Evolutionary conservation across 768 basidiomycete genomes (phyloP).

Genomic region (Kwoniella pini): DNA sequence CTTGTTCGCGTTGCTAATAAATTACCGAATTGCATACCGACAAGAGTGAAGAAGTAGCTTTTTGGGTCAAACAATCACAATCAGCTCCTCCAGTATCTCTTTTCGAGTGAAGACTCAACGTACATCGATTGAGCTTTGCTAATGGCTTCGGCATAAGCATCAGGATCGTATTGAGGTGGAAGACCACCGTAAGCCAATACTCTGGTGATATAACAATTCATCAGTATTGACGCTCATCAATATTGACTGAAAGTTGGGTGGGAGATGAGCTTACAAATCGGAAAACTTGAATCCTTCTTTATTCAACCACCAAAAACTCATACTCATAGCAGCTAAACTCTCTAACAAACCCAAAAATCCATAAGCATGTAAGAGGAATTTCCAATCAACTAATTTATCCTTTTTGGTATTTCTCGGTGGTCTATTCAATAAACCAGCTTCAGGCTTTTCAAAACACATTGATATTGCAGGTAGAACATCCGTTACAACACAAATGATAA

Average conservation of each 20-base stretch:
- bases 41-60: slow-evolving; percentile 56
- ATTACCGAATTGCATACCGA: slow-evolving; percentile 67
- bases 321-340: slow-evolving; percentile 59
- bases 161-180: slow-evolving; percentile 56
- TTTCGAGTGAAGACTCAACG: neutral
- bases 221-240: too few species aligned
- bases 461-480: slow-evolving; percentile 64
- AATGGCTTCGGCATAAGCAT: slow-evolving; percentile 49
- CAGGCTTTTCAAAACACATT: slow-evolving; percentile 65
- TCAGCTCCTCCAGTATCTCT: neutral
- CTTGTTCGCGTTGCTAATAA: slow-evolving; percentile 64
- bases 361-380: slow-evolving; percentile 63
- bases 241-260: neutral
- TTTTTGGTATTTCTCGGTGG: slow-evolving; percentile 63
- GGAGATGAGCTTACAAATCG: slow-evolving; percentile 30
- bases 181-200: slow-evolving; percentile 57
- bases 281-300: slow-evolving; percentile 51
- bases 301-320: slow-evolving; percentile 60
- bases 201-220: slow-evolving; percentile 15
- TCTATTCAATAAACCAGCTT: slow-evolving; percentile 62
- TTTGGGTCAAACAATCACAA: neutral
- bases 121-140: slow-evolving; percentile 62
- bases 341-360: slow-evolving; percentile 62
- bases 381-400: slow-evolving; percentile 63
- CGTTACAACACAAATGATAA: slow-evolving; percentile 63